Base-by-base conservation (phyloP, 441 rosid species). In the Populus hybrid region DNA sequence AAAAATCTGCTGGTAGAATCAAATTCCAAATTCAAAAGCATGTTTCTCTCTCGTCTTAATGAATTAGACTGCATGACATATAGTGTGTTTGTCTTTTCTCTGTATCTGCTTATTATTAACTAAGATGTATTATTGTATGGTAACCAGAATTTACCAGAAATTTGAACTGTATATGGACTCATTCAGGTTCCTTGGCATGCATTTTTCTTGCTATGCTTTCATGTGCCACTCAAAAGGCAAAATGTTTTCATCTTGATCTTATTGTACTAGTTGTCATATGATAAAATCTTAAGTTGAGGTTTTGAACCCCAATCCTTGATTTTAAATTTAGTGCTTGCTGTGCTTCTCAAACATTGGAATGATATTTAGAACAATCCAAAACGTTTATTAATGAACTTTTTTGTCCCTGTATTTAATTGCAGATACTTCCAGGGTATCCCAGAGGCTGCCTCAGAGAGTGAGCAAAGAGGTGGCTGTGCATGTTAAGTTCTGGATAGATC, bases 391-490 rank as follows among this genome's bases (percentile, higher is more conserved):
- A 31, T 2, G 23, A 26, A 33, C 28, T 68, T 59, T 40, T 14
- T 66, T 59, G 14, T 9, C 20, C 33, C 68, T 76, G 14, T 20
- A n/a, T 40, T 35, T 40, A 23, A 42, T 59, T 84, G 83, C 90
- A 94, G 99, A 88, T 95, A 95, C 85, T 93, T 95, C 84, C 97
- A 93, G 81, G 95, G 93, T 65, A 87, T 92, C 69, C 94, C 96
- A 0, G 97, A 92, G 63, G 90, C 91, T 69, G 90, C 85, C 68
- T 82, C 96, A 0, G 97, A 92, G 83, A 87, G 85, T 14, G 98
- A 92, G 82, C 98, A 92, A 83, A 85, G 98, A 82, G 89, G 98
- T 24, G 94, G 99, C n/a, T 95, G 98, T 76, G 90, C 99, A 36
- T 95, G 98, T 84, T 95, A 88, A 95, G 10, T 53, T 26, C 14